Percentiles rank a stretch among this genome's conserved stretches.
These are phyloP conservation scores for Macrocybe gigantea DNA, from an alignment of 768 basidiomycete species.

Conservation along the genomic window DNA sequence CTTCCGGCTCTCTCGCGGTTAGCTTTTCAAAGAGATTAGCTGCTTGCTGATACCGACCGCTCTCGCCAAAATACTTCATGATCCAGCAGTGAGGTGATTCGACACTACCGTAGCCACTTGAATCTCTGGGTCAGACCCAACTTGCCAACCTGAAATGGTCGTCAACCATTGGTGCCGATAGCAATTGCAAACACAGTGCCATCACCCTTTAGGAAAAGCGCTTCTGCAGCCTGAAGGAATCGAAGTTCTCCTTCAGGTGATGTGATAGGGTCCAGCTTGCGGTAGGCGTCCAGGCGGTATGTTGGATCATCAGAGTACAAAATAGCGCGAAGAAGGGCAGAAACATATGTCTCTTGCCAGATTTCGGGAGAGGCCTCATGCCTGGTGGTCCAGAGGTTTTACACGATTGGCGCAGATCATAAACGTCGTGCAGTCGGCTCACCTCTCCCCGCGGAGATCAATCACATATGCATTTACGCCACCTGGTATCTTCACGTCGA, in stretches of 20 bases:
- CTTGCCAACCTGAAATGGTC: constrained; percentile 77
- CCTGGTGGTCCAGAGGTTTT: constrained; percentile 27
- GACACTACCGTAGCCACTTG: constrained; percentile 96
- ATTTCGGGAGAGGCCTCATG: constrained; percentile 88
- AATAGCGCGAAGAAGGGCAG: constrained; percentile 85
- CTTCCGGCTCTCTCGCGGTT: constrained; percentile 80
- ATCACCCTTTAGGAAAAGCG: constrained; percentile 76
- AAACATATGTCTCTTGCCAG: constrained; percentile 98
- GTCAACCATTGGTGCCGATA: neutral
- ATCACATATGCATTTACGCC: constrained; percentile 93
- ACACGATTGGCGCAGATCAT: neutral
- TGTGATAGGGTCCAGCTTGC: constrained; percentile 93
- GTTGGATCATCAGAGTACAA: constrained; percentile 95
- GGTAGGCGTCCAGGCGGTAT: constrained; percentile 87
- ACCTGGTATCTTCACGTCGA: constrained; percentile 98
- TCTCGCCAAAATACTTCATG: constrained; percentile 95
- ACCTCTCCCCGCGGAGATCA: constrained; percentile 93
- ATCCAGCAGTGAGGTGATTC: constrained; percentile 95
- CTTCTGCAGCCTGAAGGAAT: constrained; percentile 88
- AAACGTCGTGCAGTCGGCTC: constrained; percentile 16
- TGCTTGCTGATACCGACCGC: constrained; percentile 78
- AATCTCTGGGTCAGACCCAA: constrained; percentile 97
- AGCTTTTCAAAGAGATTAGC: constrained; percentile 95
- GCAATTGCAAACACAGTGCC: neutral
- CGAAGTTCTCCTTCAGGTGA: constrained; percentile 82